These are phyloP conservation scores for Salix caprea DNA, from an alignment of 345 rosid genomes.

Conservation along the genomic window DNA sequence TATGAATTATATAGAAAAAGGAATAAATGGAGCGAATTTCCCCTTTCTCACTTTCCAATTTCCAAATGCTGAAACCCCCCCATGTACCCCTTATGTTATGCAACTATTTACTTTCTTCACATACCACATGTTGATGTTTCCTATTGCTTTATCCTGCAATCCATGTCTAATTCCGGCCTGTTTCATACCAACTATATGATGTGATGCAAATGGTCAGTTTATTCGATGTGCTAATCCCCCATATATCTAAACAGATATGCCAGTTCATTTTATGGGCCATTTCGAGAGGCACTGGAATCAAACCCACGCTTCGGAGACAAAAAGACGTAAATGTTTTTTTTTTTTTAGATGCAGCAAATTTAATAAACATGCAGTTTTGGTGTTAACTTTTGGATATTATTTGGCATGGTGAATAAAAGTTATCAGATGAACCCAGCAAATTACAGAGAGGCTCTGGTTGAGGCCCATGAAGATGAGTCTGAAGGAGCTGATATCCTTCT, in stretches of 20 bases:
- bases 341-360: neutral
- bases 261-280: conserved; percentile 94
- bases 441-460: conserved; percentile 84
- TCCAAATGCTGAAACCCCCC: neutral
- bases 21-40: neutral
- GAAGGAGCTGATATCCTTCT: conserved; percentile 98
- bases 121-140: neutral
- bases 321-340: conserved; percentile 57
- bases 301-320: conserved; percentile 95
- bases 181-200: neutral
- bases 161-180: neutral
- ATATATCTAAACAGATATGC: conserved; percentile 58
- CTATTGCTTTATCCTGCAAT: neutral
- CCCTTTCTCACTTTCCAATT: neutral
- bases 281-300: conserved; percentile 88
- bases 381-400: conserved; percentile 14
- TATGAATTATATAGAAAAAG: neutral
- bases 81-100: neutral
- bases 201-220: neutral
- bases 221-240: conserved; percentile 9
- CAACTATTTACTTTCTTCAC: neutral
- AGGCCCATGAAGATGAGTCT: conserved; percentile 76
- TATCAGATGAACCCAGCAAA: conserved; percentile 99
- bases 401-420: conserved; percentile 46
- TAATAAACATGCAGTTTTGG: neutral